Conservation (phyloP, 345 rosid species). For the Microthlaspi erraticum region DNA sequence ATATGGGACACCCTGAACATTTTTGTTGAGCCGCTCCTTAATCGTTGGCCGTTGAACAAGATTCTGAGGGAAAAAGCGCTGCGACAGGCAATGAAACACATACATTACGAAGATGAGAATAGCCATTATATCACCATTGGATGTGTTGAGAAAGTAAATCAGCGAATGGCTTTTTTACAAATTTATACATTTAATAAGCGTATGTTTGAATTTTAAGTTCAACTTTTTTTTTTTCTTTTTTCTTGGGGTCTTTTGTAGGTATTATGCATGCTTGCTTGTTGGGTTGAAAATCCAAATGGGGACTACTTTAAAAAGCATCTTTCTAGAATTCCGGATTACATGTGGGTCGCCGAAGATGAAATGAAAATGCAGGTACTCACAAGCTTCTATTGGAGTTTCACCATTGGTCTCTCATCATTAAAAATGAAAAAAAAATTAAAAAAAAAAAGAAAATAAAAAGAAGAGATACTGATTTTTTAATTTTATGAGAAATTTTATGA, state of each 20-base stretch:
- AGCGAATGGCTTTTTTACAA: background rate
- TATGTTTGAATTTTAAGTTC: background rate
- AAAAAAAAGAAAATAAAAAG: too few relatives aligned
- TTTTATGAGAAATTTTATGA: too few relatives aligned
- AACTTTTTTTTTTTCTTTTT: background rate
- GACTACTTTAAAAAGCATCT: slow-evolving; percentile 63
- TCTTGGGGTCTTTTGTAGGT: background rate
- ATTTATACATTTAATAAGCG: background rate
- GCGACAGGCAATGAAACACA: slow-evolving; percentile 51
- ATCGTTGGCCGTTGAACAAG: slow-evolving; percentile 66
- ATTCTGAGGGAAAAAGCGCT: slow-evolving; percentile 62
- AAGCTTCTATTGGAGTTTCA: too few relatives aligned
- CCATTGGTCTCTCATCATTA: too few relatives aligned
- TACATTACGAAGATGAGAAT: slow-evolving; percentile 70
- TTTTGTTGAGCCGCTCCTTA: slow-evolving; percentile 52
- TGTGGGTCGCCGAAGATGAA: slow-evolving; percentile 81
- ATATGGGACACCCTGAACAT: slow-evolving; percentile 59
- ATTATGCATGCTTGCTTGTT: slow-evolving; percentile 62
- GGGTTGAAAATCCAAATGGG: slow-evolving; percentile 69
- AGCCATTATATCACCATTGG: slow-evolving; percentile 63
- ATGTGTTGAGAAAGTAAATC: slow-evolving; percentile 60
- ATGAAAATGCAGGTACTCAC: slow-evolving; percentile 59
- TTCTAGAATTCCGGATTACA: slow-evolving; percentile 67
- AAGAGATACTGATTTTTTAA: too few relatives aligned
- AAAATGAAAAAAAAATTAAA: too few relatives aligned